Percentiles rank a stretch among this genome's conserved stretches.
Evolutionary conservation across 768 basidiomycete species (phyloP).

Genomic region (Russula griseocarnosa): DNA sequence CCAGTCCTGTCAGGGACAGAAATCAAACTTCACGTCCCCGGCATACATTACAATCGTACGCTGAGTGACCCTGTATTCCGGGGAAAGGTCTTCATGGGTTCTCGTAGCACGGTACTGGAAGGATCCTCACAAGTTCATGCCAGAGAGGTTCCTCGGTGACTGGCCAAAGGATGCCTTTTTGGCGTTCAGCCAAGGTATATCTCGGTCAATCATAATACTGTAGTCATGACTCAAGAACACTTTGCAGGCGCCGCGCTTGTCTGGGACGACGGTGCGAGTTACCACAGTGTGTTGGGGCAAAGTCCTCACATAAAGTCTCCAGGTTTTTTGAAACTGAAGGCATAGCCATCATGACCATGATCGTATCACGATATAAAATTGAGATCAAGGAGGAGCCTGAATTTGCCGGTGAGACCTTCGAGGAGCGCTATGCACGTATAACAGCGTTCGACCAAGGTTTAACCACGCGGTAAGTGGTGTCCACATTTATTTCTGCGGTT

Average conservation of each 20-base stretch:
- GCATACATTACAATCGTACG: conserved; percentile 50
- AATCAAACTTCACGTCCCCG: conserved; percentile 40
- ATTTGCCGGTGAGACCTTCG: conserved; percentile 44
- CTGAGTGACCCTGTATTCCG: neutral
- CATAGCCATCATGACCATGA: conserved; percentile 44
- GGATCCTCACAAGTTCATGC: conserved; percentile 46
- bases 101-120: conserved; percentile 51
- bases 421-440: conserved; percentile 37
- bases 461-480: conserved; percentile 12
- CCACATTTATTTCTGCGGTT: neutral
- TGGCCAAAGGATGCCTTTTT: conserved; percentile 37
- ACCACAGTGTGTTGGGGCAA: neutral
- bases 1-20: conserved; percentile 43
- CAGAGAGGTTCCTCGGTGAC: conserved; percentile 36
- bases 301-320: neutral
- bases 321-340: conserved; percentile 52
- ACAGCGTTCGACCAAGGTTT: conserved; percentile 2
- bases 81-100: neutral
- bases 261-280: conserved; percentile 26
- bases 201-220: neutral
- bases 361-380: conserved; percentile 45
- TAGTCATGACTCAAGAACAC: neutral
- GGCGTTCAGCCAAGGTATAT: conserved; percentile 32
- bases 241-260: conserved; percentile 27
- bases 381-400: conserved; percentile 48